Conservation (phyloP, 148 eudicot species). For the Beta vulgaris region DNA sequence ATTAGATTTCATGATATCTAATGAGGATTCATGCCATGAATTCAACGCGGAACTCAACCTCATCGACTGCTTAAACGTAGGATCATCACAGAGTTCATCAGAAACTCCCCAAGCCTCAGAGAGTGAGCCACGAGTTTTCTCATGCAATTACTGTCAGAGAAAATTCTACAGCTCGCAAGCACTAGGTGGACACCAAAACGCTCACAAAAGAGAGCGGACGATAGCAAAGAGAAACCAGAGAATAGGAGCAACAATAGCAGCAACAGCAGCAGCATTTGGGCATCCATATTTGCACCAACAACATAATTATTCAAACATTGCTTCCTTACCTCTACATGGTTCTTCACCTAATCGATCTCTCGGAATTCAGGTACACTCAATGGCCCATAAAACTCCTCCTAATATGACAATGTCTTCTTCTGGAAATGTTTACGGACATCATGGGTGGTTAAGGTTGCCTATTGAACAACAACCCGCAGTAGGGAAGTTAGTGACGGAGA, state of each 20-base stretch:
- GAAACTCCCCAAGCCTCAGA: slow-evolving; percentile 35
- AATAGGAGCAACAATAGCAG: slow-evolving; percentile 41
- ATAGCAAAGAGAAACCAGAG: slow-evolving; percentile 55
- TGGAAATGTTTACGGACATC: slow-evolving; percentile 48
- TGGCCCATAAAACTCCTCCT: slow-evolving; percentile 60
- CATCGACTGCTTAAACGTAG: slow-evolving; percentile 43
- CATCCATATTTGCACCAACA: slow-evolving; percentile 41
- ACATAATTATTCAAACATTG: slow-evolving; percentile 42
- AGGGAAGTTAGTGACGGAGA: slow-evolving; percentile 45
- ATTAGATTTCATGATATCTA: slow-evolving; percentile 26
- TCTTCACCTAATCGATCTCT: slow-evolving; percentile 50
- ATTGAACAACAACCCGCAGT: slow-evolving; percentile 63
- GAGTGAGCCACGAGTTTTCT: slow-evolving; percentile 59
- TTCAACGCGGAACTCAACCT: slow-evolving; percentile 45
- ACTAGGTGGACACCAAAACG: slow-evolving; percentile 84
- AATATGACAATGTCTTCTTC: slow-evolving; percentile 24
- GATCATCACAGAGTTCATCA: slow-evolving; percentile 43
- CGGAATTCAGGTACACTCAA: slow-evolving; percentile 85
- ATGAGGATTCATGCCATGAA: slow-evolving; percentile 26
- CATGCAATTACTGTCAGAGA: slow-evolving; percentile 79
- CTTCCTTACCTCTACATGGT: slow-evolving; percentile 70
- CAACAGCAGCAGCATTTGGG: slow-evolving; percentile 37
- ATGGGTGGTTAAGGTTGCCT: slow-evolving; percentile 59
- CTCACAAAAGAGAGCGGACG: slow-evolving; percentile 77
- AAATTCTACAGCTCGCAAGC: slow-evolving; percentile 86